phyloP scores from a whole-genome alignment of 805 yeast genomes.

The Kluyveromyces nonfermentans region DNA sequence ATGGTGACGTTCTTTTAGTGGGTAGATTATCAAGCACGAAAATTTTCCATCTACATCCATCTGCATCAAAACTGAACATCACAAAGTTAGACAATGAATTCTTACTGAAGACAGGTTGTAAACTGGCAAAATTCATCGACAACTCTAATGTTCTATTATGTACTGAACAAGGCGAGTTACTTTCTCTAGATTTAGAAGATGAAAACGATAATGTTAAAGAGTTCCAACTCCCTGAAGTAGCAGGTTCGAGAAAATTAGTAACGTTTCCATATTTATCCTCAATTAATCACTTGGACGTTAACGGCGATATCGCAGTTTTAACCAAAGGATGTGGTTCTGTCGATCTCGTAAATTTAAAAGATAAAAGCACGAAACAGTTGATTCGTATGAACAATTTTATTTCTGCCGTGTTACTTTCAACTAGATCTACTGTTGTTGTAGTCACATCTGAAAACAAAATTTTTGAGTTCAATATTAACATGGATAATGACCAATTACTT shows the following conservation, averaged over 20 bases:
- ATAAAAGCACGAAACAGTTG: conserved; percentile 32
- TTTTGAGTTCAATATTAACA: conserved; percentile 47
- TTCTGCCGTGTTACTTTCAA: conserved; percentile 51
- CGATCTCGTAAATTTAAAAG: conserved; percentile 34
- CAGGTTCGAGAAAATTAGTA: conserved; percentile 20
- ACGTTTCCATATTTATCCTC: conserved; percentile 39
- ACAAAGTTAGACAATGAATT: conserved; percentile 39
- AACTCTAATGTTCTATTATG: conserved; percentile 40
- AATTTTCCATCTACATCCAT: conserved; percentile 50
- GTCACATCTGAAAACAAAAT: conserved; percentile 68
- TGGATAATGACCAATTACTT: conserved; percentile 27
- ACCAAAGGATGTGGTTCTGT: conserved; percentile 60
- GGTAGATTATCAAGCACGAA: conserved; percentile 61
- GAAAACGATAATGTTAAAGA: conserved; percentile 31
- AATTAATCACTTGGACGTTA: conserved; percentile 44
- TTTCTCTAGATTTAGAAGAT: conserved; percentile 34
- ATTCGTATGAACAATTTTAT: conserved; percentile 53
- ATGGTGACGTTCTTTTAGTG: conserved; percentile 60
- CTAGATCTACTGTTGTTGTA: conserved; percentile 44
- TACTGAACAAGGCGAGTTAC: conserved; percentile 54
- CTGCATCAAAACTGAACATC: conserved; percentile 35
- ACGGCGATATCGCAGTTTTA: conserved; percentile 44
- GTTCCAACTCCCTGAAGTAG: conserved; percentile 34
- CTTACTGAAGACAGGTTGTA: conserved; percentile 44
- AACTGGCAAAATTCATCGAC: conserved; percentile 39